Conservation (phyloP, 2,329 filamentous ascomycete species). For the Colletotrichum sp. region DNA sequence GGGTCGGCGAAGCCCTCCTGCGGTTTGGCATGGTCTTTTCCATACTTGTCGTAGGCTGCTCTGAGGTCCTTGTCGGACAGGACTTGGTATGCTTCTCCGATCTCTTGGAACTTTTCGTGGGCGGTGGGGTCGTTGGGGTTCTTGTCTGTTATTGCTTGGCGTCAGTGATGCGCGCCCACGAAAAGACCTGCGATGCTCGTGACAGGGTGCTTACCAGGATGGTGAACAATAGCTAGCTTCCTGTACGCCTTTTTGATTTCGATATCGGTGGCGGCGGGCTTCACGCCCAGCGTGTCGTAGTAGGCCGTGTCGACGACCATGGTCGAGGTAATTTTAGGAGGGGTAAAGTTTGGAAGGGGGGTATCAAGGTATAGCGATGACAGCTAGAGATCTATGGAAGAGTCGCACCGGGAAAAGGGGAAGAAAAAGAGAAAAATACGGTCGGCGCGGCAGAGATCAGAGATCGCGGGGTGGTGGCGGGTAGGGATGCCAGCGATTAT, state of each 20-base stretch:
- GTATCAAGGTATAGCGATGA: neutral
- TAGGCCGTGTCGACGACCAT: slow-evolving; percentile 92
- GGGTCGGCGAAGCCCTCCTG: slow-evolving; percentile 94
- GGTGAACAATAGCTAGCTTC: slow-evolving; percentile 91
- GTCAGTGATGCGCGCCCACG: neutral
- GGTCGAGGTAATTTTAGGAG: slow-evolving; percentile 29
- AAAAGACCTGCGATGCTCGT: neutral
- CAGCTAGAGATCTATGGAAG: neutral
- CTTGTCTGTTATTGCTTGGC: slow-evolving; percentile 70
- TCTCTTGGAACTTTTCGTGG: slow-evolving; percentile 91
- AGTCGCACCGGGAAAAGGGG: neutral
- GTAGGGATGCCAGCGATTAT: neutral
- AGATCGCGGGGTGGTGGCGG: neutral
- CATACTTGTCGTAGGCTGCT: slow-evolving; percentile 94
- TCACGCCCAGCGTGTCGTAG: slow-evolving; percentile 86
- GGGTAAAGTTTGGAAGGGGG: neutral
- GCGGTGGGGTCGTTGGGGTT: slow-evolving; percentile 96
- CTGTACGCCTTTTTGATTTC: slow-evolving; percentile 98
- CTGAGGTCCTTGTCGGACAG: slow-evolving; percentile 87
- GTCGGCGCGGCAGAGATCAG: neutral
- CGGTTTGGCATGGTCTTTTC: slow-evolving; percentile 92
- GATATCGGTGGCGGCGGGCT: slow-evolving; percentile 83
- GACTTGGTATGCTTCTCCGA: slow-evolving; percentile 78
- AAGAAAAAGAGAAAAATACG: neutral
- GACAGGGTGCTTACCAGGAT: slow-evolving; percentile 67